Conservation (phyloP, 257 asterid species). For the Solanum arcanum region DNA sequence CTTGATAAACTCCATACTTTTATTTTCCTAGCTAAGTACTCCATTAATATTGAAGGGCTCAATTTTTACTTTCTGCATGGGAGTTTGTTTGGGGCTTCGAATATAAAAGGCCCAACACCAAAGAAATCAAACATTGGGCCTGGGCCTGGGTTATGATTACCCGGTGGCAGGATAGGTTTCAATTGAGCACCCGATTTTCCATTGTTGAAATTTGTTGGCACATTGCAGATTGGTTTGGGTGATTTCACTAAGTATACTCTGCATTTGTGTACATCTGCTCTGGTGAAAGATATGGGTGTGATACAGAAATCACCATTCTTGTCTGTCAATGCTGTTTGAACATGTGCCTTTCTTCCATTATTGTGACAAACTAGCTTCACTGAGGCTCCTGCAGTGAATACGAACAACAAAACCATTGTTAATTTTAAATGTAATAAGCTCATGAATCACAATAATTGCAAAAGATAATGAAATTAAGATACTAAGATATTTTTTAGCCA, state of each 20-base stretch:
- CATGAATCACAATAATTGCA: not conserved
- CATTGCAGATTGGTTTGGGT: constrained; percentile 11
- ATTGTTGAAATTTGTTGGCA: constrained; percentile 17
- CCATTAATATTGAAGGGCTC: not conserved
- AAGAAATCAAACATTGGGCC: not conserved
- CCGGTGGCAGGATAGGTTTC: constrained; percentile 2
- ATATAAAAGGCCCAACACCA: constrained; percentile 41
- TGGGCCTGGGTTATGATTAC: not conserved
- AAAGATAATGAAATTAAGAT: not conserved
- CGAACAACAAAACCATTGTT: not conserved
- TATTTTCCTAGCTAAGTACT: not conserved
- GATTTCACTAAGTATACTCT: constrained; percentile 21
- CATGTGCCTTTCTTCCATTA: constrained; percentile 4
- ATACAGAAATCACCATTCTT: constrained; percentile 30
- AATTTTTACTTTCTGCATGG: constrained; percentile 1
- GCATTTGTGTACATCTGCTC: constrained; percentile 15
- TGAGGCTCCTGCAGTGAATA: not conserved
- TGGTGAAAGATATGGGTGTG: constrained; percentile 9
- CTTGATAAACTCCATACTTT: not conserved
- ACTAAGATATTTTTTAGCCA: not conserved
- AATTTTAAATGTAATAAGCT: not conserved
- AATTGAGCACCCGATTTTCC: constrained; percentile 25
- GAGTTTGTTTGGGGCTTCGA: constrained; percentile 16
- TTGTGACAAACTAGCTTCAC: constrained; percentile 1
- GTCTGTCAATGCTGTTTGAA: constrained; percentile 15